A percentile compares a stretch with the other conserved stretches of the same genome.
phyloP scores from a whole-genome alignment of 345 rosid species.

The Salix brachista region DNA sequence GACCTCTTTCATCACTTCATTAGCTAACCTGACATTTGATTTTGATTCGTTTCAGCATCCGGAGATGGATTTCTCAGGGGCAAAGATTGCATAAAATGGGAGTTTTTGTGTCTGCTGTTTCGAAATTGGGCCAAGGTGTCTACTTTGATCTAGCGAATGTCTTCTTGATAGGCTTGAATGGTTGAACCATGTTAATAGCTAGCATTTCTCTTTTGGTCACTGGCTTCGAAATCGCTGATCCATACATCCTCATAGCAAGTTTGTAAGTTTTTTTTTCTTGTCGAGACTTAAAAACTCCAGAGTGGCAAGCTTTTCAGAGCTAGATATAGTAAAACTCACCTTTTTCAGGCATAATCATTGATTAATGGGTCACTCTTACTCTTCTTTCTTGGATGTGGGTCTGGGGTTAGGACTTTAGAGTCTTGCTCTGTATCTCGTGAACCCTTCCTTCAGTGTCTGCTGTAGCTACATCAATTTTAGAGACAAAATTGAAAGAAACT shows the following conservation, averaged over 20 bases:
- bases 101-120: neutral
- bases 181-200: slow-evolving; percentile 1
- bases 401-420: too few relatives aligned
- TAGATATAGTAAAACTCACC: neutral
- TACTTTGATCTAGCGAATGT: neutral
- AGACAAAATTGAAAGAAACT: too few relatives aligned
- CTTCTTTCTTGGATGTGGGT: too few relatives aligned
- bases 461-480: too few relatives aligned
- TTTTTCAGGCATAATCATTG: neutral
- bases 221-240: neutral
- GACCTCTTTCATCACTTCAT: neutral
- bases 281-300: neutral
- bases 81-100: slow-evolving; percentile 50
- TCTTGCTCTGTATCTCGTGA: too few relatives aligned
- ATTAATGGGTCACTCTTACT: neutral
- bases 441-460: too few relatives aligned
- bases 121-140: neutral
- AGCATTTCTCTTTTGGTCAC: neutral
- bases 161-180: neutral
- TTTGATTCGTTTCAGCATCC: slow-evolving; percentile 63
- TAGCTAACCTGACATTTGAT: neutral
- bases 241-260: neutral
- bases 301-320: neutral
- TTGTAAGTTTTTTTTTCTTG: neutral
- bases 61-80: slow-evolving; percentile 91